A percentile compares a stretch with the other conserved stretches of the same genome.
These are phyloP conservation scores for Neophaeococcomyces aloes DNA, from an alignment of 2,329 filamentous ascomycete species.

Conservation along the genomic window DNA sequence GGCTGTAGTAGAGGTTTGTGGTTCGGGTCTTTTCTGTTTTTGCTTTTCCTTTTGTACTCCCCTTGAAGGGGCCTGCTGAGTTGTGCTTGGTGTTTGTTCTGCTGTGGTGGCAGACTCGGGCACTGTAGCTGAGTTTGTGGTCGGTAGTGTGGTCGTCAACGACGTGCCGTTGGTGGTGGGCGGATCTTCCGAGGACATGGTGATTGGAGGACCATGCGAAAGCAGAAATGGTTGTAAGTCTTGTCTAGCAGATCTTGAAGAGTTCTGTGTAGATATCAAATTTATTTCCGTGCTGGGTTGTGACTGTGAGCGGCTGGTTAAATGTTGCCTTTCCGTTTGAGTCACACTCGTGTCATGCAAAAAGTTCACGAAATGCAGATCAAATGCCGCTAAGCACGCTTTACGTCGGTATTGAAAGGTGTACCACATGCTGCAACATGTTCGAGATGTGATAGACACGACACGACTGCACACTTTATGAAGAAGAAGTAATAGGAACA, in stretches of 20 bases:
- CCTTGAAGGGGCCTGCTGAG: neutral
- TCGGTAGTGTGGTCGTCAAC: neutral
- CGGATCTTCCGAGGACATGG: neutral
- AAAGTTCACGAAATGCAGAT: conserved; percentile 1
- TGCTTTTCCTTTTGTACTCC: conserved; percentile 9
- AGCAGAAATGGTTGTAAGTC: no score
- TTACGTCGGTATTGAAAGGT: conserved; percentile 1
- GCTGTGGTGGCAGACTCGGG: conserved; percentile 8
- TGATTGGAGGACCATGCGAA: no score
- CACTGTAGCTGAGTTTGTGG: neutral
- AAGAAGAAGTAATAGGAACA: no score
- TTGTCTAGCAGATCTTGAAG: no score
- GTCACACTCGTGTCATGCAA: neutral
- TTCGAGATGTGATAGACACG: no score
- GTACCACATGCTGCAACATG: no score
- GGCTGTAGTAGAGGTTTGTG: conserved; percentile 10
- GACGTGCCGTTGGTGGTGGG: conserved; percentile 1
- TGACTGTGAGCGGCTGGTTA: neutral
- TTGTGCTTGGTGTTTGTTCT: conserved; percentile 1
- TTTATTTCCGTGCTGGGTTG: neutral
- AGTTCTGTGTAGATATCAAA: neutral
- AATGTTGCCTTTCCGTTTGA: conserved; percentile 1
- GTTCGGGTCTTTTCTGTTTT: conserved; percentile 9
- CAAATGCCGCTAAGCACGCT: neutral
- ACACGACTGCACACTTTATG: no score